These are phyloP conservation scores for Yamadazyma trypodendri DNA, from an alignment of 1,139 yeast genomes.

Conservation along the genomic window DNA sequence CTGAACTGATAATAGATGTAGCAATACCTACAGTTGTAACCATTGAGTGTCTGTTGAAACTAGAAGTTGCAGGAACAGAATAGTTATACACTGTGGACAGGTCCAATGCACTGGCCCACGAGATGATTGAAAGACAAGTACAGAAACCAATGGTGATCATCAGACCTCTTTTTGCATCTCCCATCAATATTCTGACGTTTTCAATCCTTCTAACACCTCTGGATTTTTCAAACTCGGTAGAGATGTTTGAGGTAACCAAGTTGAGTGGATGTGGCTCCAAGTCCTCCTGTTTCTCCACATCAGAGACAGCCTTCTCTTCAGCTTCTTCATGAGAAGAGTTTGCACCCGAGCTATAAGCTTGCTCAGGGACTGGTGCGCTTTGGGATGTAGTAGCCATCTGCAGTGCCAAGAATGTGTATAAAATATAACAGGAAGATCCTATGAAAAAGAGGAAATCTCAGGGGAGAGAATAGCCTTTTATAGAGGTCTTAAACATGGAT, in stretches of 20 bases:
- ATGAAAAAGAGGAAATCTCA: too few relatives aligned
- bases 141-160: constrained; percentile 8
- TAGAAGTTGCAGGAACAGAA: constrained; percentile 27
- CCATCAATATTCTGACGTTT: constrained; percentile 22
- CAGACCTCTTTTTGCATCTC: constrained; percentile 10
- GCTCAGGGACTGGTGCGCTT: neutral
- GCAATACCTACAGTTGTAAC: constrained; percentile 28
- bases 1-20: constrained; percentile 25
- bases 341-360: neutral
- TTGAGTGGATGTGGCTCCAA: constrained; percentile 6
- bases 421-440: too few relatives aligned
- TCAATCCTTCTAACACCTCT: constrained; percentile 32
- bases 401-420: too few relatives aligned
- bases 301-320: neutral
- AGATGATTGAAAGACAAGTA: constrained; percentile 29
- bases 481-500: neutral
- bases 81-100: constrained; percentile 34
- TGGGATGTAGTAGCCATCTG: neutral
- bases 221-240: constrained; percentile 11
- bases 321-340: neutral
- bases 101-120: constrained; percentile 38
- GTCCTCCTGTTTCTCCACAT: too few relatives aligned
- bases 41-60: constrained; percentile 31
- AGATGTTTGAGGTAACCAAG: constrained; percentile 7
- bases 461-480: too few relatives aligned